Evolutionary conservation across 768 basidiomycete species (phyloP).

Genomic region (Trametes punicea): DNA sequence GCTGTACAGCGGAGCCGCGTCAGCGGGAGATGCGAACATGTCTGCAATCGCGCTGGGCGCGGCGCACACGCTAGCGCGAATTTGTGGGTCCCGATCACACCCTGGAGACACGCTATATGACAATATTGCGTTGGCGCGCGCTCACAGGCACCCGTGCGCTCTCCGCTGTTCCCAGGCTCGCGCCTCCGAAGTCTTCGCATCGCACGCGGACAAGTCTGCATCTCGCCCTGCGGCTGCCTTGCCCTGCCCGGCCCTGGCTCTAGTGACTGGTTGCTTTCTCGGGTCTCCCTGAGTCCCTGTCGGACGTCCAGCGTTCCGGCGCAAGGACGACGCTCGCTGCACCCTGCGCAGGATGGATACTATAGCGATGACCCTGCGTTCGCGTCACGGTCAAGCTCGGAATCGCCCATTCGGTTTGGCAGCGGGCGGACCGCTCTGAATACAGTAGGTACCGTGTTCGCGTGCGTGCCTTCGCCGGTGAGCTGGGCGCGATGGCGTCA

Average conservation of each 20-base stretch:
- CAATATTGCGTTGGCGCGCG: background rate
- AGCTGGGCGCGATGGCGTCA: background rate
- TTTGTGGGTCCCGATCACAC: slow-evolving; percentile 1
- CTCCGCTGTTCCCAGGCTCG: no score
- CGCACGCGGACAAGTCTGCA: background rate
- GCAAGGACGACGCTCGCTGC: no score
- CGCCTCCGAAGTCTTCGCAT: background rate
- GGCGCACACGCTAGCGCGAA: background rate
- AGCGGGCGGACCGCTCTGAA: no score
- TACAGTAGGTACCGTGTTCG: background rate
- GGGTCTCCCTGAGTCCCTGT: no score
- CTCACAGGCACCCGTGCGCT: no score
- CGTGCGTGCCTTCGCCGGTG: background rate
- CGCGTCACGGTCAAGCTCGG: no score
- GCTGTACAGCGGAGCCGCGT: background rate
- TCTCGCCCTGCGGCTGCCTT: background rate
- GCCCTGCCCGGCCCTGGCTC: background rate
- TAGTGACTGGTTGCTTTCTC: no score
- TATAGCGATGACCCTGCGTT: no score
- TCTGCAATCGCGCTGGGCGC: background rate
- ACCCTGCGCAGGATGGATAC: no score
- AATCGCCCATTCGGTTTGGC: no score
- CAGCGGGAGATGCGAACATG: background rate
- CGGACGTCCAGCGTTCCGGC: no score
- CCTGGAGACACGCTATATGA: background rate